These are phyloP conservation scores for Russula brevipes DNA, from an alignment of 768 basidiomycete species.

Conservation along the genomic window DNA sequence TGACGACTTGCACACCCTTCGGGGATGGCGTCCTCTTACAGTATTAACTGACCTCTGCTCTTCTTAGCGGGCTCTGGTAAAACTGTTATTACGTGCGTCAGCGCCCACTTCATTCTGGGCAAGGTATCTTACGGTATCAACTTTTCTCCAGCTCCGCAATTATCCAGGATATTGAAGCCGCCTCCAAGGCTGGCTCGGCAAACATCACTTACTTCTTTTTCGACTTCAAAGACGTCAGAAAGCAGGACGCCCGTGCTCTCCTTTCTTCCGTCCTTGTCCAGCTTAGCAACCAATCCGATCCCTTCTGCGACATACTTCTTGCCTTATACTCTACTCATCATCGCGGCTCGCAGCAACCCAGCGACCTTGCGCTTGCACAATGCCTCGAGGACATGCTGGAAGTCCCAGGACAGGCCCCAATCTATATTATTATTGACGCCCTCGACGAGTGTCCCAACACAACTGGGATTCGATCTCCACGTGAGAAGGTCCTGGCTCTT, in stretches of 20 bases:
- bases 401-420: not conserved
- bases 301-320: not conserved
- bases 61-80: conserved; percentile 8
- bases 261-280: conserved; percentile 3
- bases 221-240: not conserved
- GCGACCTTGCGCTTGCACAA: not conserved
- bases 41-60: no score
- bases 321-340: not conserved
- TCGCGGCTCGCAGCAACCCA: not conserved
- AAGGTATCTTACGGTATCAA: not conserved
- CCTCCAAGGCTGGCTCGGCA: not conserved
- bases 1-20: not conserved
- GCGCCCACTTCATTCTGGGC: rapidly evolving
- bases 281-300: not conserved
- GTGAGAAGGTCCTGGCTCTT: not conserved
- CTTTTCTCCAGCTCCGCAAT: not conserved
- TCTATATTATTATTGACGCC: not conserved
- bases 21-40: no score
- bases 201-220: not conserved
- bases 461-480: not conserved
- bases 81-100: conserved; percentile 1
- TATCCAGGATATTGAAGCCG: not conserved
- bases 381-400: conserved; percentile 2
- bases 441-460: conserved; percentile 5
- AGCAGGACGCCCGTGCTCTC: not conserved